Conservation (phyloP, 176 grass and related monocot species). For the Puya raimondii region DNA sequence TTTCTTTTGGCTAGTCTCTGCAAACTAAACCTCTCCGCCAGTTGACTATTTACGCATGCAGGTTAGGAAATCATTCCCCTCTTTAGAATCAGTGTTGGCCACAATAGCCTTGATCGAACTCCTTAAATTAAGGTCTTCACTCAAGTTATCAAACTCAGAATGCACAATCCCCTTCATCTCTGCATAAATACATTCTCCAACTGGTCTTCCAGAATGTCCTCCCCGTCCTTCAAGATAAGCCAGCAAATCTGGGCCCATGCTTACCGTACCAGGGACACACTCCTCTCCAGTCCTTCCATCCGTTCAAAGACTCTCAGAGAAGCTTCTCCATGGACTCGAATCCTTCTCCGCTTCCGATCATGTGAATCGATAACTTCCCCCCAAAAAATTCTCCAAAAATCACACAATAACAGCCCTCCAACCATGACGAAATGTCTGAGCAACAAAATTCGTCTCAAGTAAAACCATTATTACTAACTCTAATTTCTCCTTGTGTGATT, state of each 20-base stretch:
- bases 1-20: slow-evolving; percentile 82
- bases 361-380: slow-evolving; percentile 44
- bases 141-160: slow-evolving; percentile 59
- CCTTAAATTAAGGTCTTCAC: slow-evolving; percentile 43
- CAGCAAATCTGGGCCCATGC: slow-evolving; percentile 87
- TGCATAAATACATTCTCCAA: slow-evolving; percentile 72
- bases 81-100: slow-evolving; percentile 31
- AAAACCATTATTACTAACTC: slow-evolving; percentile 78
- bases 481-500: slow-evolving; percentile 67
- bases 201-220: slow-evolving; percentile 77
- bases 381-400: slow-evolving; percentile 52
- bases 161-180: slow-evolving; percentile 83
- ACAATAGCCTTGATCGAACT: slow-evolving; percentile 54
- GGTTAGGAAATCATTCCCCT: slow-evolving; percentile 39
- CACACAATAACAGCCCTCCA: slow-evolving; percentile 56
- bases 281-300: slow-evolving; percentile 56
- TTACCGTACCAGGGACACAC: slow-evolving; percentile 73
- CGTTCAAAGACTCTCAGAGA: slow-evolving; percentile 55
- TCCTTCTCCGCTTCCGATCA: slow-evolving; percentile 49
- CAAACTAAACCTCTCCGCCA: slow-evolving; percentile 72
- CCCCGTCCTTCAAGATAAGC: slow-evolving; percentile 66
- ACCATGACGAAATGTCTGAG: slow-evolving; percentile 54
- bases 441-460: slow-evolving; percentile 53
- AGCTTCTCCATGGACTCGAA: slow-evolving; percentile 59
- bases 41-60: slow-evolving; percentile 47